Conservation (phyloP, 2,329 filamentous ascomycete genomes). For the Calonectria ilicicola region DNA sequence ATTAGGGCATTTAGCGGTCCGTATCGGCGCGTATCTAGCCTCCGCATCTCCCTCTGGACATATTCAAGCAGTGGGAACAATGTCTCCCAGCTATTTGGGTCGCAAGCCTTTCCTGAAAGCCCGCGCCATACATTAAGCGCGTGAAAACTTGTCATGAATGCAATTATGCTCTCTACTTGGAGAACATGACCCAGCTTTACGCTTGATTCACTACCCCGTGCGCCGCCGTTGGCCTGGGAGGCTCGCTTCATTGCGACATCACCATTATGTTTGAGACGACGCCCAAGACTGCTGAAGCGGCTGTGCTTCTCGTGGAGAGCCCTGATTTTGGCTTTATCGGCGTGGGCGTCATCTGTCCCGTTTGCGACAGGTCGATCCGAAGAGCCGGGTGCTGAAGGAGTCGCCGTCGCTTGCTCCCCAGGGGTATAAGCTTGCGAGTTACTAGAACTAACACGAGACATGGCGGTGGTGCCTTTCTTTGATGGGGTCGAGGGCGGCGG, state of each 20-base stretch:
- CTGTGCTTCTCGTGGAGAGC: slow-evolving; percentile 51
- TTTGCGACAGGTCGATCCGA: slow-evolving; percentile 44
- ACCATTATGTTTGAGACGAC: slow-evolving; percentile 66
- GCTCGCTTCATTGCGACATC: slow-evolving; percentile 55
- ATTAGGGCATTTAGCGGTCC: slow-evolving; percentile 56
- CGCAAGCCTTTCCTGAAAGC: slow-evolving; percentile 57
- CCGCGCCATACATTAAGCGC: slow-evolving; percentile 58
- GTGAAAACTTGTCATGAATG: slow-evolving; percentile 67
- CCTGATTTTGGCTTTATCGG: slow-evolving; percentile 40
- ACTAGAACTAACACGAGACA: slow-evolving; percentile 66
- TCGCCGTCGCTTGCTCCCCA: slow-evolving; percentile 54
- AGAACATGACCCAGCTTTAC: slow-evolving; percentile 57
- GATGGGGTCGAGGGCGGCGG: slow-evolving; percentile 65
- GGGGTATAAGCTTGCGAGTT: slow-evolving; percentile 66
- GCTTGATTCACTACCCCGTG: slow-evolving; percentile 46
- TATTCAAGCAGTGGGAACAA: slow-evolving; percentile 58
- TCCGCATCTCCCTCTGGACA: slow-evolving; percentile 54
- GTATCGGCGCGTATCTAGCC: slow-evolving; percentile 47
- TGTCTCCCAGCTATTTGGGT: slow-evolving; percentile 56
- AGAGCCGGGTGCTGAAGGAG: slow-evolving; percentile 42
- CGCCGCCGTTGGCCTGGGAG: slow-evolving; percentile 39
- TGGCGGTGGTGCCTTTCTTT: slow-evolving; percentile 61
- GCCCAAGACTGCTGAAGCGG: slow-evolving; percentile 56
- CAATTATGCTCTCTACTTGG: slow-evolving; percentile 62
- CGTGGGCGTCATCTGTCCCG: slow-evolving; percentile 46